Base-by-base conservation (phyloP, 768 basidiomycete genomes). In the Termitomyces sp. region DNA sequence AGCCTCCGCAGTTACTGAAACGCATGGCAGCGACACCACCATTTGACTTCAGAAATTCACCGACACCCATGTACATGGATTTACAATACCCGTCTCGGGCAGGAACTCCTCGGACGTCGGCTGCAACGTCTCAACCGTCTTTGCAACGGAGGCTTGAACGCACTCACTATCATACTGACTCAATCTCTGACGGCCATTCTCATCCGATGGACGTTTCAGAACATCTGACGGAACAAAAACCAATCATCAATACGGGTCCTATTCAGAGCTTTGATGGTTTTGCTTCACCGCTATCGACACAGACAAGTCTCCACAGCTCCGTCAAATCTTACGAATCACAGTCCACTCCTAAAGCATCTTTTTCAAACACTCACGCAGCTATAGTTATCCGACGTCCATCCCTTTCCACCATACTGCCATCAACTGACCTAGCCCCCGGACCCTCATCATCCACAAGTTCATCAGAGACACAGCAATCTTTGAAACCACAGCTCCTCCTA, bases 71-170 rank as follows among this genome's bases (percentile, higher is more conserved):
- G 8, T 12, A 48, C 18, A 54, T 57, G 51, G 55, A 62, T 2
- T 24, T 62, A n/a, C 37, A 57, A 36, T 59, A 62, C 47, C 61
- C 61, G 39, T 57, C 58, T 57, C 54, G 39, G 20, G 20, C 55
- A 22, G 46, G 11, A 33, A 57, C 39, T 34, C 48, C 61, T 37
- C 18, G 20, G 36, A 27, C 15, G 8, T 22, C 24, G 33, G 47
- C 2, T 20, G 20, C 6, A 8, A 24, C 47, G 7, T 22, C 48
- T 46, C 47, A 41, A 15, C 54, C 55, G 16, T 54, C 58, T 30
- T 62, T 39, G 42, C 49, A 53, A 24, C 51, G 50, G 37, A 62
- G 54, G 54, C 45, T 54, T 7, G 47, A 61, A 27, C 55, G n/a
- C 46, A 31, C 44, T 30, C 24, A 27, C 30, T 24, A 44, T 18